Conservation (phyloP, 1,284 basidiomycete species). For the Ustilago nuda region DNA sequence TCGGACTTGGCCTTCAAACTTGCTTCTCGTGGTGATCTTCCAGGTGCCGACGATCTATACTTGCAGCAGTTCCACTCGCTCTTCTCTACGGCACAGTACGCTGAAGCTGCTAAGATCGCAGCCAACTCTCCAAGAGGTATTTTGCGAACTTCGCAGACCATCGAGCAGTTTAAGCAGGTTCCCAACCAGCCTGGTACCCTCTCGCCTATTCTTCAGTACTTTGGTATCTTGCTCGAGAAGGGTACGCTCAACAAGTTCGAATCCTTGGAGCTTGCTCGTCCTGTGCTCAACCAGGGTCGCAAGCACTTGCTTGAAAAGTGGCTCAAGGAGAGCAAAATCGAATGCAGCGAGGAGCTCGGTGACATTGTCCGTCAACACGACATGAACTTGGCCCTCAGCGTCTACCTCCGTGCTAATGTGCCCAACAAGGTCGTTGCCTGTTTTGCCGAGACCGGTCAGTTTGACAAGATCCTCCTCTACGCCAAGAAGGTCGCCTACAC, state of each 20-base stretch:
- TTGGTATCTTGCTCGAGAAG: constrained; percentile 96
- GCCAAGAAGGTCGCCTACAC: constrained; percentile 96
- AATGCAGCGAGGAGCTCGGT: constrained; percentile 97
- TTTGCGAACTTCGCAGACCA: constrained; percentile 91
- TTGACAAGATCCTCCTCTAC: constrained; percentile 97
- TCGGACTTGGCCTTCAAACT: constrained; percentile 98
- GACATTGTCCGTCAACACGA: constrained; percentile 96
- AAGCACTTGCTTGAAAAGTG: constrained; percentile 99
- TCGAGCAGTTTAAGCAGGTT: constrained; percentile 97
- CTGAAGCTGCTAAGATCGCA: constrained; percentile 97
- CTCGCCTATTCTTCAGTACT: constrained; percentile 97
- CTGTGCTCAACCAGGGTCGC: constrained; percentile 94
- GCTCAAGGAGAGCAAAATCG: constrained; percentile 99
- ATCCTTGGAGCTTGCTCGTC: constrained; percentile 93
- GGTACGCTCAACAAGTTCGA: constrained; percentile 97
- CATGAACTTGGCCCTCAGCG: constrained; percentile 97
- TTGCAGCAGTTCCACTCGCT: constrained; percentile 94
- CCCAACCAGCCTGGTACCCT: constrained; percentile 89
- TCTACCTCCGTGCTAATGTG: constrained; percentile 96
- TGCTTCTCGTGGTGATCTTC: constrained; percentile 94
- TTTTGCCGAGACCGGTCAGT: constrained; percentile 98
- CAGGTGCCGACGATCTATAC: constrained; percentile 97
- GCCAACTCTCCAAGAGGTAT: constrained; percentile 98
- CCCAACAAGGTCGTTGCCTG: constrained; percentile 97
- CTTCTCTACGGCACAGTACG: constrained; percentile 89